Evolutionary conservation across 805 yeast genomes (phyloP).

Genomic region (Kurtzmaniella fragi): DNA sequence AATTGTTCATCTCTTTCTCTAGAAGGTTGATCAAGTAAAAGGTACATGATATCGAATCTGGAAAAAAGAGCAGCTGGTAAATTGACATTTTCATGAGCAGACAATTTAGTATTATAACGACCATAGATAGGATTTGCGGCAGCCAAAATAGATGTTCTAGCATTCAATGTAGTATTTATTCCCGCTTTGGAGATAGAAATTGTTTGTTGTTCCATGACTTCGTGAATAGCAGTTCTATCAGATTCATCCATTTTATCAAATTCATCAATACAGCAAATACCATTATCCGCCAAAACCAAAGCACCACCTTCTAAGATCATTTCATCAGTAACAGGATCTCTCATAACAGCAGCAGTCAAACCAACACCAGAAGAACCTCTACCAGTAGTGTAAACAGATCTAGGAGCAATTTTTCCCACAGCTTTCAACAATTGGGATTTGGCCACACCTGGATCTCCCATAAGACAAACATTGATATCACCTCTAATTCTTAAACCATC

Average conservation of each 20-base stretch:
- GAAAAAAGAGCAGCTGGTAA: slow-evolving; percentile 94
- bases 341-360: slow-evolving; percentile 97
- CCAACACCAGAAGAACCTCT: slow-evolving; percentile 99
- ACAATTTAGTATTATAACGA: slow-evolving; percentile 81
- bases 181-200: slow-evolving; percentile 97
- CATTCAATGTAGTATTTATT: slow-evolving; percentile 91
- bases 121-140: slow-evolving; percentile 99
- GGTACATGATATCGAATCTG: slow-evolving; percentile 85
- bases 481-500: slow-evolving; percentile 98
- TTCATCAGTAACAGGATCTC: slow-evolving; percentile 98
- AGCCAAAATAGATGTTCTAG: slow-evolving; percentile 90
- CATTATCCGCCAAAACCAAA: slow-evolving; percentile 91
- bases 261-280: slow-evolving; percentile 98
- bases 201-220: slow-evolving; percentile 99
- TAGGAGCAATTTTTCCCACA: slow-evolving; percentile 87
- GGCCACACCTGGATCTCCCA: slow-evolving; percentile 99
- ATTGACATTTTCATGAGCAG: slow-evolving; percentile 93
- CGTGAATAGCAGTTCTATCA: slow-evolving; percentile 97
- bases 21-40: slow-evolving; percentile 80
- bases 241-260: slow-evolving; percentile 98
- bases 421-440: slow-evolving; percentile 93
- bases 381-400: slow-evolving; percentile 97
- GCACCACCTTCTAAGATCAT: slow-evolving; percentile 99
- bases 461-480: slow-evolving; percentile 88
- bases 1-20: slow-evolving; percentile 76